phyloP scores from a whole-genome alignment of 495 filamentous ascomycete species.

The Darksidea phi region DNA sequence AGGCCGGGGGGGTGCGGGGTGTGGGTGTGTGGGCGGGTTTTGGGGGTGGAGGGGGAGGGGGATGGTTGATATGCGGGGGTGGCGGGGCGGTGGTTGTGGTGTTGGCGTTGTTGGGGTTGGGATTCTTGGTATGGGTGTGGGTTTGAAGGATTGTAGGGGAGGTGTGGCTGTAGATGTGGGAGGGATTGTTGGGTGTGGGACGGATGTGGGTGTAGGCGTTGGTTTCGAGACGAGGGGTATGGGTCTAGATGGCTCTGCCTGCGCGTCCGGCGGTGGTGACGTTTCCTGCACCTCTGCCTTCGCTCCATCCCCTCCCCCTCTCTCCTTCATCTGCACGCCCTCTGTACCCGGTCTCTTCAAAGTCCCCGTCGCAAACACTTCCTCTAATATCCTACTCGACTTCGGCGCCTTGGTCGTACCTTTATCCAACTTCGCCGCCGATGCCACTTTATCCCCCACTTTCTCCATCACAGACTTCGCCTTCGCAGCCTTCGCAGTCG shows the following conservation, averaged over 20 bases:
- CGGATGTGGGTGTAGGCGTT: not conserved
- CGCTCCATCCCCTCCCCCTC: too few relatives aligned
- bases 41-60: not conserved
- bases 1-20: not conserved
- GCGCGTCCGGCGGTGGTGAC: not conserved
- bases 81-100: not conserved
- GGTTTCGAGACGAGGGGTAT: constrained; percentile 3
- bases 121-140: not conserved
- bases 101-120: not conserved
- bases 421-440: constrained; percentile 1
- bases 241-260: not conserved
- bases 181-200: not conserved
- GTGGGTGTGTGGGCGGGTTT: constrained; percentile 1
- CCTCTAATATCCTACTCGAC: constrained; percentile 29
- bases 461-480: not conserved
- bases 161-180: not conserved
- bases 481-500: not conserved
- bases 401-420: not conserved
- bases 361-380: constrained; percentile 21
- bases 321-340: too few relatives aligned
- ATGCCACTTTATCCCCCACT: not conserved
- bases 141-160: too few relatives aligned
- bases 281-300: not conserved
- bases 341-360: constrained; percentile 1
- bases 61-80: constrained; percentile 3